phyloP scores from a whole-genome alignment of 192 early-diverging fungal species.

The Endogone sp. region DNA sequence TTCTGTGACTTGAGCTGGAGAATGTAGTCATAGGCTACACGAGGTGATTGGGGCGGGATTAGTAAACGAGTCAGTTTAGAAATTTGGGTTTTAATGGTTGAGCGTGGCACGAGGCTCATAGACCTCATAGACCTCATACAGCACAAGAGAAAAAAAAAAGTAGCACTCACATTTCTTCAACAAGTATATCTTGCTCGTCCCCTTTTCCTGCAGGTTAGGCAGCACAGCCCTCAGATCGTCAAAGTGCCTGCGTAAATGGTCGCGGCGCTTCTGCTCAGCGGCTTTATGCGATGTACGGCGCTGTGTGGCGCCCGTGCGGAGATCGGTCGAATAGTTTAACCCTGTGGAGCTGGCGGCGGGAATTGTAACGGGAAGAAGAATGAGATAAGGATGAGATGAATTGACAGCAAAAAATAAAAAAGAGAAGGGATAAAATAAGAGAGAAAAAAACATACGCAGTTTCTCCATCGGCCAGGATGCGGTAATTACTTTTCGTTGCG shows the following conservation, averaged over 20 bases:
- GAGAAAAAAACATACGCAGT: conserved; percentile 18
- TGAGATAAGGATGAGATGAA: conserved; percentile 22
- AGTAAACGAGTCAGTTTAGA: no score
- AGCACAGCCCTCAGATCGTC: neutral
- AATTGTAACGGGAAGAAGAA: neutral
- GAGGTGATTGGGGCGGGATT: no score
- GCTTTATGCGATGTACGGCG: neutral
- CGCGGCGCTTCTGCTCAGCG: neutral
- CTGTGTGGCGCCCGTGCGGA: conserved; percentile 17
- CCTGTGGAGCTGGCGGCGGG: neutral
- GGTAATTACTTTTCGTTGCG: neutral
- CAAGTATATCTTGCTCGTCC: neutral
- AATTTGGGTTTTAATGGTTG: neutral
- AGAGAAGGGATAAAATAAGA: no score
- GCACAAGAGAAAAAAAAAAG: no score
- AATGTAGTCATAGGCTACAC: neutral
- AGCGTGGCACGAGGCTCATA: no score
- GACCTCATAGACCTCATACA: no score
- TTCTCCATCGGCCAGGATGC: neutral
- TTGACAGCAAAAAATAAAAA: no score
- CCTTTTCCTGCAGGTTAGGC: conserved; percentile 11
- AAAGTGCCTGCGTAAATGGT: neutral
- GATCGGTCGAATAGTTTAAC: conserved; percentile 15
- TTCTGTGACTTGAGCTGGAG: neutral
- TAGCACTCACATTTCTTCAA: neutral